These are phyloP conservation scores for Hypericum androsaemum DNA, from an alignment of 345 rosid genomes.

Conservation along the genomic window DNA sequence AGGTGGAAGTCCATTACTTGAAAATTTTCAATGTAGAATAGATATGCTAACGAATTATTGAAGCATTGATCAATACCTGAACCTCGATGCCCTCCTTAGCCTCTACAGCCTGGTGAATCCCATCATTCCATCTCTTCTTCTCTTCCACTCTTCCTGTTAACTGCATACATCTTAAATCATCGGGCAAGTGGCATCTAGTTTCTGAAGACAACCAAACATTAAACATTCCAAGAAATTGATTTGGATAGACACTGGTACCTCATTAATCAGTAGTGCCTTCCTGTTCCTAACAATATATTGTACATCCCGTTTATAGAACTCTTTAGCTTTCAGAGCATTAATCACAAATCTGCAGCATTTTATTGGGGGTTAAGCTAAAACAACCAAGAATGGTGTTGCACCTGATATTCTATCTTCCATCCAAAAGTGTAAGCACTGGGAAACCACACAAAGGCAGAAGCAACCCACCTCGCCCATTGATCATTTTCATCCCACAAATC, in stretches of 20 bases:
- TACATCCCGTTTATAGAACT: slow-evolving; percentile 82
- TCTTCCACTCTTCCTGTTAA: slow-evolving; percentile 97
- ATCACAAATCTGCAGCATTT: slow-evolving; percentile 65
- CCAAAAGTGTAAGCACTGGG: neutral
- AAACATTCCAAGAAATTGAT: too few species aligned
- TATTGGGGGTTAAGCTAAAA: slow-evolving; percentile 8
- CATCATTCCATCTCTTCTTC: slow-evolving; percentile 95
- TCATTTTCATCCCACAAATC: slow-evolving; percentile 97
- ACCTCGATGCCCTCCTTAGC: slow-evolving; percentile 92
- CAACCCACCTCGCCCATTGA: slow-evolving; percentile 88
- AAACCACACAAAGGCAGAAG: slow-evolving; percentile 5
- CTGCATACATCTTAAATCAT: slow-evolving; percentile 28
- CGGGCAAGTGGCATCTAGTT: too few species aligned
- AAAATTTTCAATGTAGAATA: slow-evolving; percentile 7
- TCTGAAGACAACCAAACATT: too few species aligned
- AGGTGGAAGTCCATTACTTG: slow-evolving; percentile 3
- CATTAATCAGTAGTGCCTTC: slow-evolving; percentile 86
- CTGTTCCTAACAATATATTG: slow-evolving; percentile 89
- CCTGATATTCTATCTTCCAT: slow-evolving; percentile 1
- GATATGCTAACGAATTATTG: slow-evolving; percentile 4
- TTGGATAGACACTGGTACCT: slow-evolving; percentile 35
- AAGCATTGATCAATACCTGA: slow-evolving; percentile 35
- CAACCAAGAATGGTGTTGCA: slow-evolving; percentile 4
- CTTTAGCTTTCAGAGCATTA: slow-evolving; percentile 96
- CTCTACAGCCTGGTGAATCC: slow-evolving; percentile 96